Percentiles rank a stretch among this genome's conserved stretches.
phyloP scores from a whole-genome alignment of 2,329 filamentous ascomycete species.

The Aspergillus hortae region DNA sequence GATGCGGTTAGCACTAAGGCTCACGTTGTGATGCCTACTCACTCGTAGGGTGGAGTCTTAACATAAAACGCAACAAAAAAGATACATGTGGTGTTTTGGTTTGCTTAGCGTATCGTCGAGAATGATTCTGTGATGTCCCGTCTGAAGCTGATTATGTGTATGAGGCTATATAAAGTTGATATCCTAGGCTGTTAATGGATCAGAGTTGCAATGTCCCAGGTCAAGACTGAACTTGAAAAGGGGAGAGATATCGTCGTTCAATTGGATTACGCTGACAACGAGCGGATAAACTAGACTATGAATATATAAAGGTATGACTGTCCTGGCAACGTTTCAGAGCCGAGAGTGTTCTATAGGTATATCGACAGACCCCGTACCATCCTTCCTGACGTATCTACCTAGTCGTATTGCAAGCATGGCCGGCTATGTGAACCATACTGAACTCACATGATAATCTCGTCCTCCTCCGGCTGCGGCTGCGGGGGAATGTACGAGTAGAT shows the following conservation, averaged over 20 bases:
- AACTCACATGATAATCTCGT: not conserved
- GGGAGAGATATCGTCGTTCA: too few species aligned
- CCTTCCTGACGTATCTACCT: too few species aligned
- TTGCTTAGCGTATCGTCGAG: not conserved
- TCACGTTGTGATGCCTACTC: conserved; percentile 81
- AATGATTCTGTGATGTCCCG: not conserved
- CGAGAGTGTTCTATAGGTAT: too few species aligned
- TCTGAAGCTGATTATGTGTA: not conserved
- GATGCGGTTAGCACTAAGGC: conserved; percentile 85
- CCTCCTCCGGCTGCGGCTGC: not conserved
- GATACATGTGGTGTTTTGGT: not conserved
- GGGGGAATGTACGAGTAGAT: conserved; percentile 35
- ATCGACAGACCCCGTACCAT: too few species aligned
- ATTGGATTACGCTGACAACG: too few species aligned
- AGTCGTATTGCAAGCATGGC: too few species aligned
- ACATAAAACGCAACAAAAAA: not conserved
- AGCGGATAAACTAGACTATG: too few species aligned
- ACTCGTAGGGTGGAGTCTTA: conserved; percentile 30
- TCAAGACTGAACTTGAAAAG: too few species aligned
- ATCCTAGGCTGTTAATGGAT: not conserved
- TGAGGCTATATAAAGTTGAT: not conserved
- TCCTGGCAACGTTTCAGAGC: too few species aligned
- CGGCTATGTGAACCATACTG: not conserved
- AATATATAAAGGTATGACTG: too few species aligned
- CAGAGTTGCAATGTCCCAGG: too few species aligned